Percentiles rank a stretch among this genome's conserved stretches.
Conservation (phyloP, 2,329 filamentous ascomycete genomes). For the Elsinoe arachidis region DNA sequence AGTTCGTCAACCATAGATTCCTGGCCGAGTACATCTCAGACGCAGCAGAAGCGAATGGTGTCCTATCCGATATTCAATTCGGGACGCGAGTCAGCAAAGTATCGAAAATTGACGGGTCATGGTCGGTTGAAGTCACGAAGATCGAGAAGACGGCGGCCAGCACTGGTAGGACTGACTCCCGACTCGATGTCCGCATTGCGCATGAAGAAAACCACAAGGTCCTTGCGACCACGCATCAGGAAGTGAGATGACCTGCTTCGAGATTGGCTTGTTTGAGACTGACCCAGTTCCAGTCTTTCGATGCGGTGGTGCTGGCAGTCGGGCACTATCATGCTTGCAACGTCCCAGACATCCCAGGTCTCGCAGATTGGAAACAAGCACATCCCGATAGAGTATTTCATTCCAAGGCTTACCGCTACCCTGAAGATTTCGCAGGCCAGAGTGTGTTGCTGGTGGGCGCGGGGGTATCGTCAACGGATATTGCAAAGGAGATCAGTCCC, state of each 20-base stretch:
- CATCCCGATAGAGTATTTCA: constrained; percentile 42
- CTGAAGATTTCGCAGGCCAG: constrained; percentile 44
- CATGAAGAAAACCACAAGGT: not conserved
- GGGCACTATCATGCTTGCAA: constrained; percentile 47
- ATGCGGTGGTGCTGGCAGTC: constrained; percentile 45
- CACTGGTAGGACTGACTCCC: not conserved
- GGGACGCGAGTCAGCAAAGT: constrained; percentile 51
- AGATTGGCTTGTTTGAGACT: constrained; percentile 25
- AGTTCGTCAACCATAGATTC: constrained; percentile 49
- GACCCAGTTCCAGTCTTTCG: constrained; percentile 32
- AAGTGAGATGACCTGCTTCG: not conserved
- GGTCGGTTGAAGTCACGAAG: constrained; percentile 45
- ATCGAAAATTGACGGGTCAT: constrained; percentile 40
- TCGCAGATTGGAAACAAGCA: constrained; percentile 37
- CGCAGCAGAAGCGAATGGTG: constrained; percentile 44
- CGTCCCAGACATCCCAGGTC: constrained; percentile 42
- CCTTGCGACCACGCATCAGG: not conserved
- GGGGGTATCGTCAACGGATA: constrained; percentile 47
- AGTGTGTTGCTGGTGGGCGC: constrained; percentile 50
- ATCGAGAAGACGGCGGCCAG: constrained; percentile 24
- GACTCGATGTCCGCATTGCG: not conserved
- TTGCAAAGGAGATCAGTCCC: constrained; percentile 43
- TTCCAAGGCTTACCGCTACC: constrained; percentile 44
- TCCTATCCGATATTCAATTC: constrained; percentile 44
- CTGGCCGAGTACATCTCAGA: constrained; percentile 54